phyloP scores from a whole-genome alignment of 2,329 filamentous ascomycete genomes.

The Scedosporium apiospermum region DNA sequence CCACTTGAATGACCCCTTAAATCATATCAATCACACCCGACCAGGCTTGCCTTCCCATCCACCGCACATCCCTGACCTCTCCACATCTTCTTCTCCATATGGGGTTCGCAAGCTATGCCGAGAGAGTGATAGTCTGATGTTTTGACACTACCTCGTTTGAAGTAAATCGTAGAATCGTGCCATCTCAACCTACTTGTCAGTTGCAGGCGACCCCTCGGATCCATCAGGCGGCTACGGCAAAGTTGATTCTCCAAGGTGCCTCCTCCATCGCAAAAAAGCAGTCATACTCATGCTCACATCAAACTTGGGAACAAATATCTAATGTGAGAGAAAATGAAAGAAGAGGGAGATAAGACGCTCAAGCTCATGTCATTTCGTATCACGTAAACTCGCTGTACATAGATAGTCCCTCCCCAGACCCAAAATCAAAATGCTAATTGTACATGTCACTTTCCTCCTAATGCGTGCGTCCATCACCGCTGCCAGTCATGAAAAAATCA shows the following conservation, averaged over 20 bases:
- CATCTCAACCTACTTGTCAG: background rate
- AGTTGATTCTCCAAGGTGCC: background rate
- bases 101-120: background rate
- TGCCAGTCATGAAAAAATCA: slow-evolving; percentile 59
- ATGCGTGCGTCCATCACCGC: background rate
- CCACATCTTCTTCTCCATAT: background rate
- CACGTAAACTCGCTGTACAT: background rate
- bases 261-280: background rate
- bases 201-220: background rate
- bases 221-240: background rate
- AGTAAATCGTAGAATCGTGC: background rate
- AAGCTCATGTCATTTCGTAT: background rate
- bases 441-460: background rate
- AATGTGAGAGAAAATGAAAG: background rate
- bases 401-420: background rate
- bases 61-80: background rate
- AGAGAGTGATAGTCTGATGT: background rate
- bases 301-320: background rate
- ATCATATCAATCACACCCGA: too few species aligned
- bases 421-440: background rate
- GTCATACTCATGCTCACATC: background rate
- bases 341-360: background rate
- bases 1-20: too few species aligned
- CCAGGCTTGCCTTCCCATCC: too few species aligned
- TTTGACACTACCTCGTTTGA: background rate